phyloP scores from a whole-genome alignment of 2,329 filamentous ascomycete species.

The Verticillium zaregamsianum region DNA sequence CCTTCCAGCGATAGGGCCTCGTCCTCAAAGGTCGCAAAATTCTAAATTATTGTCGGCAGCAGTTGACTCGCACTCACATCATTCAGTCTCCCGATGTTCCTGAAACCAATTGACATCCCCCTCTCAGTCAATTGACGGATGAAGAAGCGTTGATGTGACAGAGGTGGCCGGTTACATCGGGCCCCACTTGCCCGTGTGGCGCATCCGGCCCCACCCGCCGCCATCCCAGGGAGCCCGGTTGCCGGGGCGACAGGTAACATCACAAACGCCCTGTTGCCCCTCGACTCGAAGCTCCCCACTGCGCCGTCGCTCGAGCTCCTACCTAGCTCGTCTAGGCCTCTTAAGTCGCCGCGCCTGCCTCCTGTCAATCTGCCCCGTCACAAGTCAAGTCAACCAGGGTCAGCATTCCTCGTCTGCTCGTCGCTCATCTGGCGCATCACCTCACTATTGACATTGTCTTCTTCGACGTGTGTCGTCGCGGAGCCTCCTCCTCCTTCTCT shows the following conservation, averaged over 20 bases:
- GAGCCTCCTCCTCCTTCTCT: background rate
- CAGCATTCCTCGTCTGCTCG: background rate
- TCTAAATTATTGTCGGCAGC: too few relatives aligned
- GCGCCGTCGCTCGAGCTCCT: background rate
- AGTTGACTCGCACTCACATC: too few relatives aligned
- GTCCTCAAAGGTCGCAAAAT: too few relatives aligned
- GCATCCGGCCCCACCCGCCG: background rate
- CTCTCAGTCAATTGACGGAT: too few relatives aligned
- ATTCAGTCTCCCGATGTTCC: too few relatives aligned
- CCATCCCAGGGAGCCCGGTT: background rate
- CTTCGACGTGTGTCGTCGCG: background rate
- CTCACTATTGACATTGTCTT: background rate
- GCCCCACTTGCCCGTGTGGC: background rate
- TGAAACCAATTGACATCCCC: too few relatives aligned
- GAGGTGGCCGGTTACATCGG: background rate
- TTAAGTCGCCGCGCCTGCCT: background rate
- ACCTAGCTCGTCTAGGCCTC: background rate
- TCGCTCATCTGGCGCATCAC: background rate
- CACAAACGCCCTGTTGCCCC: constrained; percentile 2
- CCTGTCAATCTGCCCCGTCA: background rate
- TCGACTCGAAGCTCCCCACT: background rate
- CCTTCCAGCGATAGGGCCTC: too few relatives aligned
- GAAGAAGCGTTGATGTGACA: background rate
- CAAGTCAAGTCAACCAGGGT: background rate
- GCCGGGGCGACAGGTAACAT: background rate